phyloP scores from a whole-genome alignment of 768 basidiomycete genomes.

The Lactarius deliciosus region DNA sequence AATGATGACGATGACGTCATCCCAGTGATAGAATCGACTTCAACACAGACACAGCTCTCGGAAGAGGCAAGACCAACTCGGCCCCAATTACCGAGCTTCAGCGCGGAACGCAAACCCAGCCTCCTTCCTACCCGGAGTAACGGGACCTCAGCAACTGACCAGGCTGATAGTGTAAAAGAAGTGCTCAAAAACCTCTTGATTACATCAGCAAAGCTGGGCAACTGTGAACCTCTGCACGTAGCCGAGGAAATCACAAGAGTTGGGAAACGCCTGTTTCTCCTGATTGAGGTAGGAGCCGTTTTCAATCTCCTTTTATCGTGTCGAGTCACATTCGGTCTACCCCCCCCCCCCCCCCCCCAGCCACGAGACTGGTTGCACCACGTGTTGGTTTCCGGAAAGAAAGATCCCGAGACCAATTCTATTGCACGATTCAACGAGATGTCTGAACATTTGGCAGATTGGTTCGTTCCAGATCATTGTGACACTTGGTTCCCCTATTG shows the following conservation, averaged over 20 bases:
- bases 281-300: slow-evolving; percentile 61
- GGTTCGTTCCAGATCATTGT: slow-evolving; percentile 45
- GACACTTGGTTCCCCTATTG: slow-evolving; percentile 13
- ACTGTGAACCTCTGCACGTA: slow-evolving; percentile 60
- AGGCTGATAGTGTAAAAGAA: slow-evolving; percentile 43
- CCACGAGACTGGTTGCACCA: slow-evolving; percentile 87
- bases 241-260: slow-evolving; percentile 85
- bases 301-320: slow-evolving; percentile 7
- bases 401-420: slow-evolving; percentile 61
- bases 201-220: slow-evolving; percentile 56
- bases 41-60: slow-evolving; percentile 27
- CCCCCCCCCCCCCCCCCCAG: too few relatives aligned
- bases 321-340: slow-evolving; percentile 21
- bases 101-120: slow-evolving; percentile 68
- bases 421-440: slow-evolving; percentile 72
- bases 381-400: slow-evolving; percentile 67
- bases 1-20: slow-evolving; percentile 45
- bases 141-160: slow-evolving; percentile 27
- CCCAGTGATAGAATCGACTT: slow-evolving; percentile 33
- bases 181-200: slow-evolving; percentile 62
- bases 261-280: slow-evolving; percentile 65
- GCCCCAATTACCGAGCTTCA: slow-evolving; percentile 28
- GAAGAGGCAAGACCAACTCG: slow-evolving; percentile 18
- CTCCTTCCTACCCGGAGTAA: slow-evolving; percentile 44
- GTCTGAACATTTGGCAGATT: slow-evolving; percentile 82